These are phyloP conservation scores for Saccharomycopsis vini DNA, from an alignment of 805 yeast species.

Conservation along the genomic window DNA sequence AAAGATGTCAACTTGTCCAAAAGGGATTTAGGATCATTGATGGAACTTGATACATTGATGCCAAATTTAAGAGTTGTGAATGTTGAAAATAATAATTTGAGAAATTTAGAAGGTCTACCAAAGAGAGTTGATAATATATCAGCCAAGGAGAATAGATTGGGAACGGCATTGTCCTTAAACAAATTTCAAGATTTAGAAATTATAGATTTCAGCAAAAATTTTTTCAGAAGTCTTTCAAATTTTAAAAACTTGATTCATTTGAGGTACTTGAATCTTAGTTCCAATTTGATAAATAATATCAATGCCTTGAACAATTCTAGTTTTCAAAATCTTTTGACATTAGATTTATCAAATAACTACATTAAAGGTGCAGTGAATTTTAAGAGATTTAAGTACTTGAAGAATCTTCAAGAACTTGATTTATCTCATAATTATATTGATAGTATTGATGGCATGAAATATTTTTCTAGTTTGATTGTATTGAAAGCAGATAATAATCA, in stretches of 20 bases:
- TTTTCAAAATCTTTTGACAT: conserved; percentile 25
- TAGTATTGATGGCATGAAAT: conserved; percentile 28
- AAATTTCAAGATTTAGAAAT: conserved; percentile 25
- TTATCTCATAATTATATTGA: conserved; percentile 29
- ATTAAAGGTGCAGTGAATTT: conserved; percentile 26
- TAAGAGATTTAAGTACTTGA: conserved; percentile 24
- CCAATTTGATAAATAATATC: conserved; percentile 24
- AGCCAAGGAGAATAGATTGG: conserved; percentile 28
- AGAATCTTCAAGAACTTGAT: conserved; percentile 22
- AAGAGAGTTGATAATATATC: conserved; percentile 26
- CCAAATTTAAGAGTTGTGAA: conserved; percentile 33
- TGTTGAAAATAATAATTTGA: conserved; percentile 32
- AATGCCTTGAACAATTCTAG: conserved; percentile 22
- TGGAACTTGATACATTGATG: conserved; percentile 32
- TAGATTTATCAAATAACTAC: conserved; percentile 21
- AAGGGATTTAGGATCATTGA: conserved; percentile 29
- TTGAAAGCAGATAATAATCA: conserved; percentile 17
- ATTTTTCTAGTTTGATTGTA: conserved; percentile 29
- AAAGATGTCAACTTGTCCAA: conserved; percentile 28
- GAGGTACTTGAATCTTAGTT: conserved; percentile 24
- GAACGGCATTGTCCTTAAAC: conserved; percentile 24
- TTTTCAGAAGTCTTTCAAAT: conserved; percentile 25
- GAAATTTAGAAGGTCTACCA: conserved; percentile 34
- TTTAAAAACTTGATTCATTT: conserved; percentile 31
- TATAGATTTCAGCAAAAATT: conserved; percentile 29